Conservation (phyloP, 495 filamentous ascomycete genomes). For the Penicillium paxilli region DNA sequence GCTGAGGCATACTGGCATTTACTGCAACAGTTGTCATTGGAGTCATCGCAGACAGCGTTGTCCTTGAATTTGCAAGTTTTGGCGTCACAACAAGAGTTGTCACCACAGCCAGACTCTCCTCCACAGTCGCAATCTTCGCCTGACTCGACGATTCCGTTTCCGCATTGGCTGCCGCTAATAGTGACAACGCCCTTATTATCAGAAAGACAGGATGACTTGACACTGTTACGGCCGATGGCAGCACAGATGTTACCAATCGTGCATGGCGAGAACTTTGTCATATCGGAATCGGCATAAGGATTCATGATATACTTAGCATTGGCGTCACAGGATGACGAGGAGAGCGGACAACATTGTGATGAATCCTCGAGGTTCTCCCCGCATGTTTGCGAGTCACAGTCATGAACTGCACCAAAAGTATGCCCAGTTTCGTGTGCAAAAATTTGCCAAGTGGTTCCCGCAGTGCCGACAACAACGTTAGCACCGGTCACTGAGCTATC, state of each 20-base stretch:
- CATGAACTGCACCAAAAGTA: conserved; percentile 94
- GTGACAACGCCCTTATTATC: conserved; percentile 83
- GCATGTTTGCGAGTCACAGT: conserved; percentile 76
- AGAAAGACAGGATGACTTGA: conserved; percentile 73
- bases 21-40: conserved; percentile 87
- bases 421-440: conserved; percentile 96
- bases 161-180: conserved; percentile 84
- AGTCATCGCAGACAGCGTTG: conserved; percentile 78
- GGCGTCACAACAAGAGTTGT: conserved; percentile 81
- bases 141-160: conserved; percentile 93
- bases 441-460: conserved; percentile 85
- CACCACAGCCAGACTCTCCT: conserved; percentile 65
- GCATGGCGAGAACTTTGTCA: conserved; percentile 82
- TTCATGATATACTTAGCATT: conserved; percentile 88
- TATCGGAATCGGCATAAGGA: conserved; percentile 71
- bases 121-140: conserved; percentile 98
- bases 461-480: conserved; percentile 85
- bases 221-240: conserved; percentile 77
- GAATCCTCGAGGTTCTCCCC: conserved; percentile 54
- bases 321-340: conserved; percentile 69
- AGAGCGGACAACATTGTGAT: conserved; percentile 88
- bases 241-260: conserved; percentile 93
- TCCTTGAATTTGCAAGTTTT: conserved; percentile 84
- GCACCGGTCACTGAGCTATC: conserved; percentile 75
- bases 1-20: conserved; percentile 70